Evolutionary conservation across 164 flowering plant species (phyloP).

Genomic region (Tetrastigma voinierianum): DNA sequence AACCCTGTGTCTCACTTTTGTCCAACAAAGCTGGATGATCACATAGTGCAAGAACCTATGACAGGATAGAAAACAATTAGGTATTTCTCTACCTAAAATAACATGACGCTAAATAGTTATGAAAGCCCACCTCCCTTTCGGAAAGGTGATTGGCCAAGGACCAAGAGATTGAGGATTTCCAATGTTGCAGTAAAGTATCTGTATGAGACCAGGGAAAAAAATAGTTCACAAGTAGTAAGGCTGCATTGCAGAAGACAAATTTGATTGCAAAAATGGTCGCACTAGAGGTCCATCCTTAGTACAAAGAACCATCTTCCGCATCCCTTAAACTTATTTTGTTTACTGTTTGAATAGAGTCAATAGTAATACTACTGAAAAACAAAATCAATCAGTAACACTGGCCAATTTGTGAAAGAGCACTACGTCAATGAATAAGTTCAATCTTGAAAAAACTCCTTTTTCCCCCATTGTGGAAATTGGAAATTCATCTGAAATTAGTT

Average conservation of each 20-base stretch:
- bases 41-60: slow-evolving; percentile 89
- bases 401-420: background rate
- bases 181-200: slow-evolving; percentile 97
- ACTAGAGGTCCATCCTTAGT: background rate
- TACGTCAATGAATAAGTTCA: background rate
- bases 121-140: slow-evolving; percentile 79
- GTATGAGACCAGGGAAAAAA: slow-evolving; percentile 12
- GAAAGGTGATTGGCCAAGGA: slow-evolving; percentile 94
- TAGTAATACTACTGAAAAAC: background rate
- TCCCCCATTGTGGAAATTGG: background rate
- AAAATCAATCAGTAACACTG: background rate
- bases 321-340: background rate
- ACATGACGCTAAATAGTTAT: background rate
- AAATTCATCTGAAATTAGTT: background rate
- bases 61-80: background rate
- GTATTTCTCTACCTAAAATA: background rate
- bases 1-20: slow-evolving; percentile 72
- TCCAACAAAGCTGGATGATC: slow-evolving; percentile 88
- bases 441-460: background rate
- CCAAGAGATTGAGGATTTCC: slow-evolving; percentile 99
- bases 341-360: background rate
- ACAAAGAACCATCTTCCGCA: background rate
- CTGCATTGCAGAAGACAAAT: background rate
- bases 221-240: too few species aligned
- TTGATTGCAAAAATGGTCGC: background rate